phyloP scores from a whole-genome alignment of 1,284 basidiomycete genomes.

The Ganoderma leucocontextum region DNA sequence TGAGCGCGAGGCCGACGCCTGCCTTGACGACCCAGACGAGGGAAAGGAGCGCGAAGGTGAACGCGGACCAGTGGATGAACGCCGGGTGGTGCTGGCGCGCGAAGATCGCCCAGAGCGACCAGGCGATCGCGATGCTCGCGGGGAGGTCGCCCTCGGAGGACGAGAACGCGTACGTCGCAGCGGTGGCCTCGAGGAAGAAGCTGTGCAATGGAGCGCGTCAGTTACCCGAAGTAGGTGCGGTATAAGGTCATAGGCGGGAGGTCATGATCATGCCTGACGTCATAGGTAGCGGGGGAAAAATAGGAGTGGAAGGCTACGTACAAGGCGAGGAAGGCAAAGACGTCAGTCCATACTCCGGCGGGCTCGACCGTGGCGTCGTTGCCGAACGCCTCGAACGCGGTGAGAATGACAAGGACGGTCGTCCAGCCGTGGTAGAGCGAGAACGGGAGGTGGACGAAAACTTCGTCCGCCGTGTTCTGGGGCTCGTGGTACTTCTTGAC shows the following conservation, averaged over 20 bases:
- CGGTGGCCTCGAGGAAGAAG: slow-evolving; percentile 94
- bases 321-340: slow-evolving; percentile 91
- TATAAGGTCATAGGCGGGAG: not conserved
- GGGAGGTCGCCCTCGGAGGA: slow-evolving; percentile 91
- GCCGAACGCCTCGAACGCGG: slow-evolving; percentile 92
- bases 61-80: slow-evolving; percentile 91
- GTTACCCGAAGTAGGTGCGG: no score
- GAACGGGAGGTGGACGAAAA: slow-evolving; percentile 88
- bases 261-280: not conserved
- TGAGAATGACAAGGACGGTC: slow-evolving; percentile 88
- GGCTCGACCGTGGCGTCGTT: slow-evolving; percentile 70
- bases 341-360: slow-evolving; percentile 91
- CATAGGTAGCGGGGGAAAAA: not conserved
- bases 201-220: slow-evolving; percentile 45
- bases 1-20: slow-evolving; percentile 57
- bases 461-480: slow-evolving; percentile 73
- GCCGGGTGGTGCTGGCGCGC: slow-evolving; percentile 60
- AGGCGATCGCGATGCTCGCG: slow-evolving; percentile 85
- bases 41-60: slow-evolving; percentile 88
- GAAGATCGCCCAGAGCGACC: slow-evolving; percentile 87
- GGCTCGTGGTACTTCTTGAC: slow-evolving; percentile 87
- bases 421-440: slow-evolving; percentile 96
- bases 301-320: slow-evolving; percentile 43
- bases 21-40: slow-evolving; percentile 87
- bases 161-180: slow-evolving; percentile 91